Conservation (phyloP, 179 eudicot genomes). For the Sideroxylon spinosum region DNA sequence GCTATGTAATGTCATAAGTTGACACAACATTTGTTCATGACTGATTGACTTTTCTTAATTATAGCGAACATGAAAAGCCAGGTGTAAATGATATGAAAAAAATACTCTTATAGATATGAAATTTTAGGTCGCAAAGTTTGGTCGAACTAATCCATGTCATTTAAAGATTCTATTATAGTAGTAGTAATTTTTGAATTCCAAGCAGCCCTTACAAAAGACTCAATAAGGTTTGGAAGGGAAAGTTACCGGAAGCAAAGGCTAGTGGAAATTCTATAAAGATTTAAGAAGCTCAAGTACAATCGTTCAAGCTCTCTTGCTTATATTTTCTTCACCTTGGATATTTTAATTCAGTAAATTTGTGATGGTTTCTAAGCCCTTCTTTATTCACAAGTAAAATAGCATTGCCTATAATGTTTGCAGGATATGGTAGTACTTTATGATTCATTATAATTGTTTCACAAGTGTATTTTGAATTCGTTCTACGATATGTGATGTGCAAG, state of each 20-base stretch:
- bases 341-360: neutral
- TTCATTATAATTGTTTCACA: slow-evolving; percentile 95
- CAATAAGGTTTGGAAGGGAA: slow-evolving; percentile 96
- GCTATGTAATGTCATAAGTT: no score
- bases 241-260: slow-evolving; percentile 84
- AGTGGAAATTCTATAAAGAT: slow-evolving; percentile 93
- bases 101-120: no score
- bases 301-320: slow-evolving; percentile 12
- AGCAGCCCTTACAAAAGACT: slow-evolving; percentile 61
- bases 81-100: neutral
- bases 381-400: slow-evolving; percentile 2
- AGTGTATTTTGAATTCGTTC: slow-evolving; percentile 94
- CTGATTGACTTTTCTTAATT: neutral
- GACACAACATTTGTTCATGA: neutral
- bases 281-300: slow-evolving; percentile 90
- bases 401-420: slow-evolving; percentile 36
- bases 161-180: no score
- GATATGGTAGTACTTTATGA: slow-evolving; percentile 97
- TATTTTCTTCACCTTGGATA: neutral
- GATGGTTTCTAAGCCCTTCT: neutral
- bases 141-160: no score
- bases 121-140: no score
- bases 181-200: no score
- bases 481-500: slow-evolving; percentile 99
- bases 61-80: neutral